Evolutionary conservation across 2,329 filamentous ascomycete genomes (phyloP).

Genomic region (Aspergillus hortae): DNA sequence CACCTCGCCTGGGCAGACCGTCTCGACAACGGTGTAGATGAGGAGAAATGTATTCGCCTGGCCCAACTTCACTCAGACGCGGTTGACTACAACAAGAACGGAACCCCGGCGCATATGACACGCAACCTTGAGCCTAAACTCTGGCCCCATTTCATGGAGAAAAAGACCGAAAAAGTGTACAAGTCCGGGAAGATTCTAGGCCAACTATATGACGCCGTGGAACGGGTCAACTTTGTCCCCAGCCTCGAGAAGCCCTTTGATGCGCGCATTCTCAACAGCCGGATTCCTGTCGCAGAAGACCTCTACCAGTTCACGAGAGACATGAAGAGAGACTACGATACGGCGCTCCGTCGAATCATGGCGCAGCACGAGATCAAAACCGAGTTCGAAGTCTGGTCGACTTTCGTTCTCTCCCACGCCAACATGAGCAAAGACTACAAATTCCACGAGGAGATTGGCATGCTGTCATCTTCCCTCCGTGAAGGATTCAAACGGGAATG

Average conservation of each 20-base stretch:
- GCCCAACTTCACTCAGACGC: conserved; percentile 82
- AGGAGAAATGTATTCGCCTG: conserved; percentile 67
- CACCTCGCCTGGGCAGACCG: conserved; percentile 76
- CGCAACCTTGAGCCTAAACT: conserved; percentile 55
- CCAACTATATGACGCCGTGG: conserved; percentile 74
- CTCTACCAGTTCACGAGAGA: conserved; percentile 58
- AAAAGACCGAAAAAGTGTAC: conserved; percentile 56
- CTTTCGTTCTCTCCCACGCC: conserved; percentile 75
- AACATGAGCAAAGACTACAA: conserved; percentile 76
- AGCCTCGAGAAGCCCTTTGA: conserved; percentile 74
- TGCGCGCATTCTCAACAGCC: conserved; percentile 60
- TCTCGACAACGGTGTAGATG: conserved; percentile 60
- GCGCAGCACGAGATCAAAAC: conserved; percentile 77
- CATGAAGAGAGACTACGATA: conserved; percentile 77
- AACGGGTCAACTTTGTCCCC: conserved; percentile 66
- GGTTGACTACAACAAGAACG: conserved; percentile 93
- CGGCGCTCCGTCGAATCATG: conserved; percentile 72
- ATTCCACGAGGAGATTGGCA: conserved; percentile 76
- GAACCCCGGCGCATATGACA: conserved; percentile 68
- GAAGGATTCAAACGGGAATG: conserved; percentile 66
- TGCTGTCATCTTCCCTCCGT: conserved; percentile 63
- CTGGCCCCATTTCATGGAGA: conserved; percentile 91
- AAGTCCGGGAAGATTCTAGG: conserved; percentile 70
- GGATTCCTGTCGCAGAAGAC: conserved; percentile 54
- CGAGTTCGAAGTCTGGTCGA: conserved; percentile 89